phyloP scores from a whole-genome alignment of 495 filamentous ascomycete genomes.

The Penicillium cataractarum region DNA sequence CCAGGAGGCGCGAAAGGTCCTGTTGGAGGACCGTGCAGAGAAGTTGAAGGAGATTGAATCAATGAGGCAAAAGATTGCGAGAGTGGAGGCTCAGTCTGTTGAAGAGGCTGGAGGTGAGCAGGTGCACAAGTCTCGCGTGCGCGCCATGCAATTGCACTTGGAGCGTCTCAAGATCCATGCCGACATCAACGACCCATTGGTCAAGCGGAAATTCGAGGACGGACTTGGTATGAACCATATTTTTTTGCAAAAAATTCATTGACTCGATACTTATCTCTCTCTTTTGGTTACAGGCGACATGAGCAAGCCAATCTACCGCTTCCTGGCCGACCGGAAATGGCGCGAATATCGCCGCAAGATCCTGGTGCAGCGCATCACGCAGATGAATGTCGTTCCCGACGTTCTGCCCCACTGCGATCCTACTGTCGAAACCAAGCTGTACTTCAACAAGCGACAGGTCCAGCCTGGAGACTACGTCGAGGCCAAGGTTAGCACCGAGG shows the following conservation, averaged over 20 bases:
- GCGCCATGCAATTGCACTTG: conserved; percentile 71
- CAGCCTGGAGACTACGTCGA: conserved; percentile 79
- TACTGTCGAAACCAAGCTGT: conserved; percentile 73
- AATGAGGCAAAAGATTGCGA: conserved; percentile 60
- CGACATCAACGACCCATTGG: conserved; percentile 92
- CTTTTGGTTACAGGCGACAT: conserved; percentile 72
- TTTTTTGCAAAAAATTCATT: no score
- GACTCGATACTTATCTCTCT: conserved; percentile 13
- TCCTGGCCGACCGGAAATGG: conserved; percentile 87
- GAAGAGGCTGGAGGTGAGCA: conserved; percentile 62
- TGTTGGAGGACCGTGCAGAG: conserved; percentile 77
- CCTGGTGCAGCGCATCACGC: conserved; percentile 82
- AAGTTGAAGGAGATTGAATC: conserved; percentile 71
- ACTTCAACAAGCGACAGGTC: conserved; percentile 68
- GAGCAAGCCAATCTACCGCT: conserved; percentile 95
- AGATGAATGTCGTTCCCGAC: conserved; percentile 91
- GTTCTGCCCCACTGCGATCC: conserved; percentile 85
- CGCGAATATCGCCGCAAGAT: conserved; percentile 73
- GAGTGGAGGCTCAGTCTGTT: conserved; percentile 60
- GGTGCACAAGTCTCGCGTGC: conserved; percentile 65
- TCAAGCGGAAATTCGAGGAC: conserved; percentile 95
- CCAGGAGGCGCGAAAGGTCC: conserved; percentile 87
- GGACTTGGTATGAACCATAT: conserved; percentile 65
- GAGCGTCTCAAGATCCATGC: conserved; percentile 85
- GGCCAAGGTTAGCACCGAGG: conserved; percentile 65